Evolutionary conservation across 2,329 filamentous ascomycete genomes (phyloP), one percentile per base, ranked within the genome.

Genomic region (Rhynchosporium secalis): DNA sequence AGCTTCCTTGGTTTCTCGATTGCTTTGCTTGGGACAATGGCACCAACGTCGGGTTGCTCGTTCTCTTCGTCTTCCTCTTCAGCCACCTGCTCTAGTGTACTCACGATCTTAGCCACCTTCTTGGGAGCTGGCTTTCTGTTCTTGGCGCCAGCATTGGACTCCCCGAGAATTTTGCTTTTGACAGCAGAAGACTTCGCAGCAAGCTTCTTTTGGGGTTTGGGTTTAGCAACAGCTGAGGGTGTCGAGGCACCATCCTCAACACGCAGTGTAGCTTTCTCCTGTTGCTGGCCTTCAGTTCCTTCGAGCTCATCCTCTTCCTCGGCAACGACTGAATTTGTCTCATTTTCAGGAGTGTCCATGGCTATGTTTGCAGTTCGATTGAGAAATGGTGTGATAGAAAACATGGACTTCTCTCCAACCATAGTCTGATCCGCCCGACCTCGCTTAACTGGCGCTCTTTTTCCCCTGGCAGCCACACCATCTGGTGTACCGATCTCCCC

Each of bases 381-480:
- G 65, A 98, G 80, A 79, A 96, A 97, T 0, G 94, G 94, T 0
- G 94, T 98, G 66, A 97, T 92, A 3, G 92, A 96, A 75, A 98
- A 97, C 2, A 84, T 87, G 0, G 93, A 97, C 75, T 96, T 97
- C 72, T 96, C 91, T 36, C 90, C 92, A 4, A 90, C 79, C 60
- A 86, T 77, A 1, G 84, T 81, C 43, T 84, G 82, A 26, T 86
- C 83, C 33, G 79, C 75, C 54, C 79, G 81, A 60, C 81, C 78
- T 73, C 86, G 87, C 75, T 87, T 89, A 63, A 76, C 69, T 40
- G 74, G 57, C 12, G 73, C 74, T 64, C 80, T 78, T 62, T 75
- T 76, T 38, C 75, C 74, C 65, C 80, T 78, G 41, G 75, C 74
- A 31, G 76, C 73, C 49, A 78, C 72, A 51, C 79, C 78, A 47